Conservation (phyloP, 208 protist genomes). For the Trypanosoma mega region DNA sequence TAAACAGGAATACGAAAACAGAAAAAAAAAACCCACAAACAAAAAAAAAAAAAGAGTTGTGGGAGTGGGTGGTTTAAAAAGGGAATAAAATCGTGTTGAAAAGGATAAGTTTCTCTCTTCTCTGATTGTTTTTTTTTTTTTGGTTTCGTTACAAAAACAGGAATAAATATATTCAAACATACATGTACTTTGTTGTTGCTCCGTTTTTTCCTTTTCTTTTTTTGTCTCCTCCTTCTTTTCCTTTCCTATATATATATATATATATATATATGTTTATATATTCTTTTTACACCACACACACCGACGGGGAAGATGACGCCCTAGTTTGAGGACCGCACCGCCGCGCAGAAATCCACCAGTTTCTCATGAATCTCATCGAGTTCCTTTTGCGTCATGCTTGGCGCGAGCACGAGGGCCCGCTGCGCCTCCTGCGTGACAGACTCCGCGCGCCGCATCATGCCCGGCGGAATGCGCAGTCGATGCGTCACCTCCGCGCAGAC, state of each 20-base stretch:
- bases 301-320: neutral
- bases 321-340: neutral
- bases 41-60: no score
- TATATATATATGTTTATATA: no score
- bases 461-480: conserved; percentile 14
- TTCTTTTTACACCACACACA: no score
- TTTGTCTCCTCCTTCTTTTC: no score
- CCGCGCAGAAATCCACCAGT: conserved; percentile 10
- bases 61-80: no score
- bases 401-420: conserved; percentile 6
- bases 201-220: neutral
- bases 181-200: neutral
- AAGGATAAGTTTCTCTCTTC: no score
- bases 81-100: no score
- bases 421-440: conserved; percentile 11
- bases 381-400: conserved; percentile 18
- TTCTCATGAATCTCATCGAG: conserved; percentile 7
- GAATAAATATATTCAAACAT: neutral
- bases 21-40: no score
- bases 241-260: no score
- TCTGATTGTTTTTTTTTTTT: no score
- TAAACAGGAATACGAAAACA: no score
- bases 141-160: no score
- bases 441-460: conserved; percentile 12
- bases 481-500: conserved; percentile 4